Base-by-base conservation (phyloP, 2,329 filamentous ascomycete genomes). In the Colletotrichum sp. region DNA sequence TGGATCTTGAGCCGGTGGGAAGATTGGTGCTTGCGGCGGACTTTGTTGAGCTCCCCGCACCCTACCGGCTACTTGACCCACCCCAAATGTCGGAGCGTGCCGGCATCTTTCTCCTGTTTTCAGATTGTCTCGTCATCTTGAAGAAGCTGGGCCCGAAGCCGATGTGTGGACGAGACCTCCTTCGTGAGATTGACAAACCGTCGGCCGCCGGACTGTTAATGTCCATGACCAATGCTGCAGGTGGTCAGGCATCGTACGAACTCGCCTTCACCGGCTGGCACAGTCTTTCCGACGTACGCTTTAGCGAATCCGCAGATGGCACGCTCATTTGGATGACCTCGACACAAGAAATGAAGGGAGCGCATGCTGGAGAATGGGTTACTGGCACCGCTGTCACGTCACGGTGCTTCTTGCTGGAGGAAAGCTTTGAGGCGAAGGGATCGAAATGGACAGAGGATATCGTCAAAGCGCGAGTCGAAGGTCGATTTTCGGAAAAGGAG, bases 141-240 rank as follows among this genome's bases (percentile, higher is more conserved):
- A 94, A 93, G 78, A 98, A 96, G 83, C 87, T 91, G 32, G 87
- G 89, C 5, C 89, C 90, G 10, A 90, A 90, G 70, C 91, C 89
- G 36, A 88, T 92, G 63, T 94, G 93, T 9, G 95, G 95, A 7
- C 93, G 95, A 52, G 94, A 95, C 73, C 86, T 99, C 69, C 85
- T 98, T 71, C 93, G 96, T 5, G 96, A 98, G 80, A 90, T 98
- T 44, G 96, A 98, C 81, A 96, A 95, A 80, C 94, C 94, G 26
- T 94, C 92, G 3, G 89, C 92, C 3, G 91, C 92, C 52, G 89
- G 90, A 5, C 86, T 94, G 74, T 88, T 93, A 75, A 90, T 90
- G 30, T 91, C 91, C 12, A 91, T 93, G 88, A 93, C 91, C 13
- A 92, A 92, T 76, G 90, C 89, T 28, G 92, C 89, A 32, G 92